These are phyloP conservation scores for Castanea sativa DNA, from an alignment of 306 rosid genomes.

Conservation along the genomic window DNA sequence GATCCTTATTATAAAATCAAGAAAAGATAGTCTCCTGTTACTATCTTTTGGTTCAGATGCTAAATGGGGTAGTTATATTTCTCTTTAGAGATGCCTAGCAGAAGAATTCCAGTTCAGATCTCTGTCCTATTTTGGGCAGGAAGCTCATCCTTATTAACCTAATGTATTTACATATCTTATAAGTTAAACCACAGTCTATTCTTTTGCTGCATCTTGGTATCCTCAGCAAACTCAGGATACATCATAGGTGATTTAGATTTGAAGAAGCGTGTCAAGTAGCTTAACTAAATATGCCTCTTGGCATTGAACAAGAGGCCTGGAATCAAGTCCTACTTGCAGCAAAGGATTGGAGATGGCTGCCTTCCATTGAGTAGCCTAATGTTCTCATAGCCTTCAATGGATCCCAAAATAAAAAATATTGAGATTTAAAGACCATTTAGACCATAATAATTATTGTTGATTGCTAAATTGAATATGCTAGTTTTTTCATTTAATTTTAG, in stretches of 20 bases:
- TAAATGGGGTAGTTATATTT: neutral
- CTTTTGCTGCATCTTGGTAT: slow-evolving; percentile 6
- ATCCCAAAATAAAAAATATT: neutral
- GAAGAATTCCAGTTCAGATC: neutral
- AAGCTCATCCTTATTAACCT: neutral
- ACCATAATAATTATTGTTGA: neutral
- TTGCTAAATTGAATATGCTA: neutral
- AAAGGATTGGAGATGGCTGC: neutral
- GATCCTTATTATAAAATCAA: neutral
- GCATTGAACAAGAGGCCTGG: neutral
- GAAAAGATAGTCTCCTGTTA: neutral
- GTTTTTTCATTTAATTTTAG: neutral
- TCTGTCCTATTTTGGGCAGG: neutral
- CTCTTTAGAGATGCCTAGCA: neutral
- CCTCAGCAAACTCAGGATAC: slow-evolving; percentile 7
- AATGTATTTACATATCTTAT: neutral
- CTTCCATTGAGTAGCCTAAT: neutral
- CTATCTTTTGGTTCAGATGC: neutral
- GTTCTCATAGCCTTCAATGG: neutral
- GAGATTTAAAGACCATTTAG: neutral
- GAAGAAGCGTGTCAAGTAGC: neutral
- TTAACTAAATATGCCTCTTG: neutral
- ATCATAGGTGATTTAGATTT: neutral
- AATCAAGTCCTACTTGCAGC: neutral
- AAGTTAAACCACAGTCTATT: neutral